Conservation (phyloP, 139 green algal species). For the Chlamydomonas applanata region DNA sequence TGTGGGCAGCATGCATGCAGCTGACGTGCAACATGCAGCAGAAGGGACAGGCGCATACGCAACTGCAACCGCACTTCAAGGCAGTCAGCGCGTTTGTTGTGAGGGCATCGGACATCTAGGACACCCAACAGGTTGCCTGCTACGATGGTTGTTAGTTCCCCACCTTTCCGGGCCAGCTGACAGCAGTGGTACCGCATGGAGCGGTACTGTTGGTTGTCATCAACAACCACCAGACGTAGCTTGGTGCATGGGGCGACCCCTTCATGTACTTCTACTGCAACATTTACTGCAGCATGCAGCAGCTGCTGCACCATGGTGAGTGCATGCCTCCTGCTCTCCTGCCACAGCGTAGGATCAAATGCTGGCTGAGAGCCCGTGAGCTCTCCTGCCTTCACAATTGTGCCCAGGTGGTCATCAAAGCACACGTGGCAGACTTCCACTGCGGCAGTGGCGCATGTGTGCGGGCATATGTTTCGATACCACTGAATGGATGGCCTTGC, state of each 20-base stretch:
- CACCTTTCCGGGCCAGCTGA: constrained; percentile 4
- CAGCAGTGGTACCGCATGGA: constrained; percentile 1
- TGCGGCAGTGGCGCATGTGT: neutral
- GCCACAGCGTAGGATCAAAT: no score
- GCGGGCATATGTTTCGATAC: no score
- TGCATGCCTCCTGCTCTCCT: neutral
- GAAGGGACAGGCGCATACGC: no score
- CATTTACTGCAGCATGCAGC: neutral
- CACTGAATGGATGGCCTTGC: no score
- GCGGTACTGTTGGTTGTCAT: constrained; percentile 3
- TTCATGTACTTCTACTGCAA: neutral
- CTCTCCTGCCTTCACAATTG: neutral
- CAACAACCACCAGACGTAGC: neutral
- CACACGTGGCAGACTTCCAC: neutral
- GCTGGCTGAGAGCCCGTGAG: no score
- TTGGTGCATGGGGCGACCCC: neutral
- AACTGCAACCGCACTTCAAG: no score
- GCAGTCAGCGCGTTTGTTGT: neutral
- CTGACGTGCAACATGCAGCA: no score
- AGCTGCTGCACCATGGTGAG: neutral
- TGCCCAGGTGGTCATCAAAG: neutral
- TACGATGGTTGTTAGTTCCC: no score
- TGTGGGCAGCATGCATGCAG: no score
- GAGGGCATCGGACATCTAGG: no score
- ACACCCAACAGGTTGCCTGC: no score